Conservation (phyloP, 306 rosid genomes). For the Acacia melanoxylon region DNA sequence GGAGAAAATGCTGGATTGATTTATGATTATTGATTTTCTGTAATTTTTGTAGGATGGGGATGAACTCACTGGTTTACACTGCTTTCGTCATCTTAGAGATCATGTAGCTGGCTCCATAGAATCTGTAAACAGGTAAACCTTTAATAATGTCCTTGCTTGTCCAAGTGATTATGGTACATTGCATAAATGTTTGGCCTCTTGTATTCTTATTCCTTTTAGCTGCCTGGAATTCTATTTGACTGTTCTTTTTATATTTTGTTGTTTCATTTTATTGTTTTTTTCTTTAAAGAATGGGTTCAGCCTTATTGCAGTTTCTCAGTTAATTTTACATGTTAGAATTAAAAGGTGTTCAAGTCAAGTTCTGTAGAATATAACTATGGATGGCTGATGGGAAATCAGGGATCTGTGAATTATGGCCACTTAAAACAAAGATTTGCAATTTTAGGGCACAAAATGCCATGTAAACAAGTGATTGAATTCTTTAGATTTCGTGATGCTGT, state of each 20-base stretch:
- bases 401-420: not conserved
- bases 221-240: slow-evolving; percentile 26
- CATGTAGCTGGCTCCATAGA: slow-evolving; percentile 83
- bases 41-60: slow-evolving; percentile 78
- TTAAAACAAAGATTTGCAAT: not conserved
- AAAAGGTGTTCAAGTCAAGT: not conserved
- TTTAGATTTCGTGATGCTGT: not conserved
- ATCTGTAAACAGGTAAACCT: slow-evolving; percentile 83
- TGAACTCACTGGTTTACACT: slow-evolving; percentile 95
- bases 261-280: not conserved
- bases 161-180: slow-evolving; percentile 23
- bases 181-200: not conserved
- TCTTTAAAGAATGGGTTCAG: not conserved
- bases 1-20: not conserved
- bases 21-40: slow-evolving; percentile 29
- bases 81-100: slow-evolving; percentile 96
- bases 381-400: not conserved
- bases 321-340: not conserved
- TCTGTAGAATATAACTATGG: not conserved
- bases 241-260: not conserved
- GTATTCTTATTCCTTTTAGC: not conserved
- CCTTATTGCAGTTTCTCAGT: not conserved
- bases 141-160: slow-evolving; percentile 19
- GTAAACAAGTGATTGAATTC: not conserved
- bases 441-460: not conserved